Evolutionary conservation across 2,329 filamentous ascomycete species (phyloP).

Genomic region (Colletotrichum filicis): DNA sequence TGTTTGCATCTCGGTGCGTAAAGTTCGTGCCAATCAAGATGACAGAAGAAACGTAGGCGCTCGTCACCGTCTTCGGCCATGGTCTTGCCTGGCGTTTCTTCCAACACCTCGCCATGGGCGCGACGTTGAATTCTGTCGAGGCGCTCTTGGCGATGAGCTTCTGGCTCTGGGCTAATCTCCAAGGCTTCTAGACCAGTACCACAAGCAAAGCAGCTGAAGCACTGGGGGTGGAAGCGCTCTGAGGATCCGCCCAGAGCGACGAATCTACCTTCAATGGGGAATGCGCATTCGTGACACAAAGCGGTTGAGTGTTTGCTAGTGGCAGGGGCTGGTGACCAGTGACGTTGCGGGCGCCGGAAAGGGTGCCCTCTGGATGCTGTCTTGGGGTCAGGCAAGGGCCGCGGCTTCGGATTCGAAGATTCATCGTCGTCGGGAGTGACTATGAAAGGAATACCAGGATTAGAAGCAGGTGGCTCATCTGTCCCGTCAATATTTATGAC

Average conservation of each 20-base stretch:
- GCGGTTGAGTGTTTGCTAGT: slow-evolving; percentile 39
- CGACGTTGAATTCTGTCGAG: slow-evolving; percentile 78
- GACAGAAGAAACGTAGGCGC: slow-evolving; percentile 89
- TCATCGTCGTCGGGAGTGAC: slow-evolving; percentile 56
- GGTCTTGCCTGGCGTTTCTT: slow-evolving; percentile 72
- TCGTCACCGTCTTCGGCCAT: slow-evolving; percentile 79
- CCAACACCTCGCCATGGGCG: slow-evolving; percentile 65
- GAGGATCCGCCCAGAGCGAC: slow-evolving; percentile 80
- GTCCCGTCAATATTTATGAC: slow-evolving; percentile 56
- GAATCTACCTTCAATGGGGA: slow-evolving; percentile 90
- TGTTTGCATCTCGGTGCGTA: slow-evolving; percentile 94
- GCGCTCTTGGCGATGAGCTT: slow-evolving; percentile 75
- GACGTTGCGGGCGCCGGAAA: slow-evolving; percentile 57
- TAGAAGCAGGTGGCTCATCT: neutral
- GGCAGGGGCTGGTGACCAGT: slow-evolving; percentile 68
- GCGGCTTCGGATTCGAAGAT: slow-evolving; percentile 34
- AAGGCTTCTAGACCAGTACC: slow-evolving; percentile 91
- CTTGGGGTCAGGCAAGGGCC: slow-evolving; percentile 61
- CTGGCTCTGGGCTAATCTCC: slow-evolving; percentile 94
- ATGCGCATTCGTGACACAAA: slow-evolving; percentile 84
- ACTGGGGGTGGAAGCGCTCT: slow-evolving; percentile 90
- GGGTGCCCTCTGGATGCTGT: slow-evolving; percentile 42
- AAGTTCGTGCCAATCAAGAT: slow-evolving; percentile 97
- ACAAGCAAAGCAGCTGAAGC: slow-evolving; percentile 91
- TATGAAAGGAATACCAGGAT: slow-evolving; percentile 47